phyloP scores from a whole-genome alignment of 2,329 filamentous ascomycete genomes.

The Dichotomopilus funicola region DNA sequence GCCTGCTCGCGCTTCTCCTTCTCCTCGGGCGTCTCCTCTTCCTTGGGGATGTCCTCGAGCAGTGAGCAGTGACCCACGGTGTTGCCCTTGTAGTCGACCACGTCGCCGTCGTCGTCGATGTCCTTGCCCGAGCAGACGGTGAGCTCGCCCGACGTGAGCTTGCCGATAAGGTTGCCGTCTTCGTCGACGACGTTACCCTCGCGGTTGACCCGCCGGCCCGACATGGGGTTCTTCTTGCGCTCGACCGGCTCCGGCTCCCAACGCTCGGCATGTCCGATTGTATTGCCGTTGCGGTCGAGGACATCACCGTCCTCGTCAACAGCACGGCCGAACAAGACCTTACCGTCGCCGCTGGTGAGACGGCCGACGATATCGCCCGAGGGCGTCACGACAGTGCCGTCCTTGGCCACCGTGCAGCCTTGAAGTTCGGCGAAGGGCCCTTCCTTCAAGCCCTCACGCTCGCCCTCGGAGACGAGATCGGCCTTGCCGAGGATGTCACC shows the following conservation, averaged over 20 bases:
- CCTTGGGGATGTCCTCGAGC: slow-evolving; percentile 50
- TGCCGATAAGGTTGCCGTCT: slow-evolving; percentile 56
- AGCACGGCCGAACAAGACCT: slow-evolving; percentile 62
- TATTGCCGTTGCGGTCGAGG: slow-evolving; percentile 65
- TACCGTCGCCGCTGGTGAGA: slow-evolving; percentile 63
- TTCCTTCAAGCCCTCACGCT: slow-evolving; percentile 56
- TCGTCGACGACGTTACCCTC: slow-evolving; percentile 54
- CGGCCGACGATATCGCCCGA: slow-evolving; percentile 67
- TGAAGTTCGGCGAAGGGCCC: slow-evolving; percentile 63
- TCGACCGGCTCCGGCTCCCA: slow-evolving; percentile 50
- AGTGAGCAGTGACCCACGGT: slow-evolving; percentile 62
- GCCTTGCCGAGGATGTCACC: slow-evolving; percentile 63
- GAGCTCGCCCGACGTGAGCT: slow-evolving; percentile 61
- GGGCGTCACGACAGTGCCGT: slow-evolving; percentile 60
- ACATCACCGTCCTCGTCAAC: slow-evolving; percentile 82
- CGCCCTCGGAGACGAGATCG: slow-evolving; percentile 61
- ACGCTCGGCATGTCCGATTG: slow-evolving; percentile 51
- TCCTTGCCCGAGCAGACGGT: slow-evolving; percentile 60
- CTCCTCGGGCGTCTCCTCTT: slow-evolving; percentile 52
- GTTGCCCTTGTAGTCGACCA: slow-evolving; percentile 61
- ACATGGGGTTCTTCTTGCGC: slow-evolving; percentile 46
- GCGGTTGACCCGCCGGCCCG: slow-evolving; percentile 50
- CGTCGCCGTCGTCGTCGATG: slow-evolving; percentile 64
- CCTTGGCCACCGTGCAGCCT: slow-evolving; percentile 60
- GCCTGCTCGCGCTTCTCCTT: slow-evolving; percentile 49